A percentile compares a stretch with the other conserved stretches of the same genome.
Conservation (phyloP, 495 filamentous ascomycete genomes). For the Lasiosphaeria hispida region DNA sequence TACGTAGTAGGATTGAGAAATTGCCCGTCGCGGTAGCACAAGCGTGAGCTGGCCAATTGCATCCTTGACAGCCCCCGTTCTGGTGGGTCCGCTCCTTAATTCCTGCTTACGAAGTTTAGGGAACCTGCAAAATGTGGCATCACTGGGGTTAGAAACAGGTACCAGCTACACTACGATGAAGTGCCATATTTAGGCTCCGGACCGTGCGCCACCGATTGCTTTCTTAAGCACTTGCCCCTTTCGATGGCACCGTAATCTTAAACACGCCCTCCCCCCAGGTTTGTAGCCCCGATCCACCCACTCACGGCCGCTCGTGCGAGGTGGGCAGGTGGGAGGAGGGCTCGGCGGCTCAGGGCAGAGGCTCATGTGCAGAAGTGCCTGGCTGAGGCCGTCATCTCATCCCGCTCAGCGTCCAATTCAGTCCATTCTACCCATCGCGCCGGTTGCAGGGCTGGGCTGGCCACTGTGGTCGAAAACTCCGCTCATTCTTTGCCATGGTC, state of each 20-base stretch:
- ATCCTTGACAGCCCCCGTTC: constrained; percentile 1
- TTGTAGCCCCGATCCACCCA: constrained; percentile 13
- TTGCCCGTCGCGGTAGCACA: constrained; percentile 20
- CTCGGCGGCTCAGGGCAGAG: constrained; percentile 9
- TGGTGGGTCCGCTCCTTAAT: constrained; percentile 17
- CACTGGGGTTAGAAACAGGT: constrained; percentile 5
- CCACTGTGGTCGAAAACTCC: background rate
- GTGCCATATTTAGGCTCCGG: constrained; percentile 23
- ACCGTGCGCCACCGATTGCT: constrained; percentile 26
- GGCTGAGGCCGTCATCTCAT: background rate
- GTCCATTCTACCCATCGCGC: background rate
- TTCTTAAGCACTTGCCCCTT: constrained; percentile 26
- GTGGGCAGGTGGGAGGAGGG: background rate
- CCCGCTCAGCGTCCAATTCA: background rate
- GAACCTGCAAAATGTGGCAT: background rate
- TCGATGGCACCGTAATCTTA: constrained; percentile 20
- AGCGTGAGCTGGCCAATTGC: constrained; percentile 8
- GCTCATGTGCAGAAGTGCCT: constrained; percentile 7
- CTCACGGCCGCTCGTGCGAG: constrained; percentile 14
- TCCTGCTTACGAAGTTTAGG: constrained; percentile 8
- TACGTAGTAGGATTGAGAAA: constrained; percentile 2
- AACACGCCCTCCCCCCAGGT: constrained; percentile 14
- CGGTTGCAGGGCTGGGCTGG: background rate
- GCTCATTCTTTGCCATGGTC: background rate
- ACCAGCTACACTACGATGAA: constrained; percentile 15